Evolutionary conservation across 2,329 filamentous ascomycete genomes (phyloP).

Genomic region (Trichoderma sp.): DNA sequence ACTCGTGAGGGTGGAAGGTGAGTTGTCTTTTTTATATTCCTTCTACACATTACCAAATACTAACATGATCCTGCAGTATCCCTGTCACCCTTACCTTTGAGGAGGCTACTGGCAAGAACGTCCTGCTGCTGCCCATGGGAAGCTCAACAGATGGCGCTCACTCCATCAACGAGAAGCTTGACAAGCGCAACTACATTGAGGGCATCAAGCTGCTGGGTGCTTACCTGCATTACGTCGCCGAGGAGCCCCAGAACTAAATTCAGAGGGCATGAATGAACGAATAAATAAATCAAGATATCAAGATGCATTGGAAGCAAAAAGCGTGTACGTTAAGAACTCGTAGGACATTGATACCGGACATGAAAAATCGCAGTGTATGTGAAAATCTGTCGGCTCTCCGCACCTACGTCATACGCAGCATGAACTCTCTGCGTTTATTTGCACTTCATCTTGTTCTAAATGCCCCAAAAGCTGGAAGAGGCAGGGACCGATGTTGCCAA

Average conservation of each 20-base stretch:
- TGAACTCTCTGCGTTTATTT: background rate
- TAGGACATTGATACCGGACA: background rate
- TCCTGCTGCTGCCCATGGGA: slow-evolving; percentile 92
- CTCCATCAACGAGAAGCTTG: slow-evolving; percentile 97
- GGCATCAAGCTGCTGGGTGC: slow-evolving; percentile 93
- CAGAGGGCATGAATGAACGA: background rate
- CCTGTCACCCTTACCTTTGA: slow-evolving; percentile 97
- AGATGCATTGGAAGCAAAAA: background rate
- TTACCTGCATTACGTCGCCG: slow-evolving; percentile 93
- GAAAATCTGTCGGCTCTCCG: background rate
- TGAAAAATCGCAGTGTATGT: background rate
- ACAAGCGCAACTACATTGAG: slow-evolving; percentile 97
- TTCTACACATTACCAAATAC: background rate
- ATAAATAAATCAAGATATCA: background rate
- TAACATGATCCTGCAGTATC: slow-evolving; percentile 57
- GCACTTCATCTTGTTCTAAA: background rate
- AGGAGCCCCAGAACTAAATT: slow-evolving; percentile 63
- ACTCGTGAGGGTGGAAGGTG: slow-evolving; percentile 91
- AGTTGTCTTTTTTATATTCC: slow-evolving; percentile 26
- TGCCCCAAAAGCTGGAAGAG: background rate
- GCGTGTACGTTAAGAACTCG: background rate
- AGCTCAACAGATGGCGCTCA: slow-evolving; percentile 95
- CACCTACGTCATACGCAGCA: background rate
- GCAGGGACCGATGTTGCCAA: background rate
- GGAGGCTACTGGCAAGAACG: slow-evolving; percentile 96